Evolutionary conservation across 768 basidiomycete species (phyloP).

Genomic region (Mycena pura): DNA sequence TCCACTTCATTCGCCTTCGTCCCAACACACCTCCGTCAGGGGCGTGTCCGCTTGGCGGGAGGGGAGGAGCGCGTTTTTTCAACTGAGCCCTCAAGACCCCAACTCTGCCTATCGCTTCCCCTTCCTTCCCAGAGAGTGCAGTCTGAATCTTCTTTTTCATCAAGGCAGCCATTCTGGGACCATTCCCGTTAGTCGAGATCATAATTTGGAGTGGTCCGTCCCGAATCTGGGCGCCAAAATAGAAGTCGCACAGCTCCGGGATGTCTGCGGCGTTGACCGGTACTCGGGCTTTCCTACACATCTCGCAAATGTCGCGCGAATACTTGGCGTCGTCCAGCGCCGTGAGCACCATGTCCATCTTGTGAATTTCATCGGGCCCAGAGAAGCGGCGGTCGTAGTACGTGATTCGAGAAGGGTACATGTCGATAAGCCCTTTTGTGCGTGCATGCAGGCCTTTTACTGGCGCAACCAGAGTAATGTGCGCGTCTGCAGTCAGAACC

Average conservation of each 20-base stretch:
- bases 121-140: constrained; percentile 74
- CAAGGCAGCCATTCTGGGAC: constrained; percentile 88
- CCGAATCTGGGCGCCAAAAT: constrained; percentile 94
- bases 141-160: constrained; percentile 73
- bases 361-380: constrained; percentile 68
- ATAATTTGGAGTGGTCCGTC: constrained; percentile 92
- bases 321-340: constrained; percentile 85
- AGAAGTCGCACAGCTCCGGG: constrained; percentile 95
- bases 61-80: constrained; percentile 79
- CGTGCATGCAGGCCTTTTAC: constrained; percentile 65
- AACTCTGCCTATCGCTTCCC: constrained; percentile 79
- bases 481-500: constrained; percentile 80
- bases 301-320: constrained; percentile 73
- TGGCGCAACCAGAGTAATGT: constrained; percentile 81
- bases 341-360: constrained; percentile 87
- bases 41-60: no score
- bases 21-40: constrained; percentile 81
- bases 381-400: constrained; percentile 75
- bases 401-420: constrained; percentile 60
- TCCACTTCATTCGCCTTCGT: constrained; percentile 89
- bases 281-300: constrained; percentile 71
- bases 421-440: constrained; percentile 58
- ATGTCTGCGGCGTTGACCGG: constrained; percentile 98
- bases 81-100: constrained; percentile 76
- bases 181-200: constrained; percentile 94